Conservation (phyloP, 768 basidiomycete species). For the Lepiota venenata region DNA sequence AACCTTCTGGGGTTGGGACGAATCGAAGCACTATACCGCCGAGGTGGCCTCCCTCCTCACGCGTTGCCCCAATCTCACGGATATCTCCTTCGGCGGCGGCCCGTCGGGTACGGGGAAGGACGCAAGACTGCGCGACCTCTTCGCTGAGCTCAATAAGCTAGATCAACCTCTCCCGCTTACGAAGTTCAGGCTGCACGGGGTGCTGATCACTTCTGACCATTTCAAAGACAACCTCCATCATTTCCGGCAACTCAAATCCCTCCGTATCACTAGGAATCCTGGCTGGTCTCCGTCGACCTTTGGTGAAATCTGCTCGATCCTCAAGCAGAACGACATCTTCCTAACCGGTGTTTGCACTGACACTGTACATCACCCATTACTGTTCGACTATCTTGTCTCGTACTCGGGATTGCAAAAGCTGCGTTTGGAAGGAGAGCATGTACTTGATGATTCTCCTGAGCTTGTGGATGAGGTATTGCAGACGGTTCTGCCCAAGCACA, state of each 20-base stretch:
- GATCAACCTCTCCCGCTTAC: background rate
- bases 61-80: background rate
- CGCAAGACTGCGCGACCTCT: background rate
- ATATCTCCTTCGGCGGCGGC: background rate
- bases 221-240: background rate
- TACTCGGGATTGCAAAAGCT: background rate
- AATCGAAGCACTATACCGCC: background rate
- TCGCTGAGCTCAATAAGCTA: background rate
- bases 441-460: background rate
- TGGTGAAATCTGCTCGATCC: background rate
- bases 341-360: constrained; percentile 1
- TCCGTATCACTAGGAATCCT: background rate
- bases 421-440: background rate
- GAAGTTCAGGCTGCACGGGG: background rate
- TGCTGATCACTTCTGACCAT: background rate
- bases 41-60: constrained; percentile 2
- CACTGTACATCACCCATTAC: background rate
- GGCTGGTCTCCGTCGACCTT: background rate
- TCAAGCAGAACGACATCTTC: background rate
- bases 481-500: background rate
- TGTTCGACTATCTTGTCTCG: background rate
- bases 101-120: background rate
- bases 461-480: background rate
- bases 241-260: background rate
- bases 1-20: background rate